phyloP scores from a whole-genome alignment of 495 filamentous ascomycete genomes.

The Extremus antarcticus region DNA sequence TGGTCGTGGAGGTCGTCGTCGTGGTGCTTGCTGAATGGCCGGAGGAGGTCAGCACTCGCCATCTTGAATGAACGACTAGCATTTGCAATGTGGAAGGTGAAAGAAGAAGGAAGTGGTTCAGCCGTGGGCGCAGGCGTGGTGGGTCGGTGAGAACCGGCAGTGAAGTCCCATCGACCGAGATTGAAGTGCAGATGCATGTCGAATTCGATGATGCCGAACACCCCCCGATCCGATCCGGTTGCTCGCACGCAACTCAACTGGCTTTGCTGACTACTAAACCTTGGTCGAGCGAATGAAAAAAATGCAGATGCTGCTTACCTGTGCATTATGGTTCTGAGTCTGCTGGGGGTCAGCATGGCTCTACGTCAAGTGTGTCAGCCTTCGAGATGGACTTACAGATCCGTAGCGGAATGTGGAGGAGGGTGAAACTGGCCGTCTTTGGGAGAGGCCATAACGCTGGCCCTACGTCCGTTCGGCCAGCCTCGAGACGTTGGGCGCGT shows the following conservation, averaged over 20 bases:
- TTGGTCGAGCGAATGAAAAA: background rate
- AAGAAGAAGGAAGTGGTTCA: background rate
- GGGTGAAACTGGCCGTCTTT: slow-evolving; percentile 23
- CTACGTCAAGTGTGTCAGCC: too few relatives aligned
- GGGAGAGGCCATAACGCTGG: slow-evolving; percentile 16
- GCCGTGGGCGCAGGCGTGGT: background rate
- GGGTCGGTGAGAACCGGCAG: background rate
- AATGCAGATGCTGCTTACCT: slow-evolving; percentile 33
- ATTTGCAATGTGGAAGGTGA: slow-evolving; percentile 5
- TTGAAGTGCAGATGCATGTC: background rate
- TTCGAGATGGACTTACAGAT: slow-evolving; percentile 31
- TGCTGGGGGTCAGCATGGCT: background rate
- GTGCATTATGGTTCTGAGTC: slow-evolving; percentile 41
- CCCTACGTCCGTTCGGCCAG: slow-evolving; percentile 8
- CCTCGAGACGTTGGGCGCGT: slow-evolving; percentile 3
- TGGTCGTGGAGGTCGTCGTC: slow-evolving; percentile 66
- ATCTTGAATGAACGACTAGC: slow-evolving; percentile 10
- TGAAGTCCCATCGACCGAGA: background rate
- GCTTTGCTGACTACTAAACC: too few relatives aligned
- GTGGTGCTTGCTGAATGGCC: slow-evolving; percentile 20
- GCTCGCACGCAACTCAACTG: too few relatives aligned
- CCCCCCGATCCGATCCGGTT: too few relatives aligned
- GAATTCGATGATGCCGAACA: background rate
- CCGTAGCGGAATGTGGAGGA: slow-evolving; percentile 41
- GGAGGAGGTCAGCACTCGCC: slow-evolving; percentile 24